Conservation (phyloP, 2,329 filamentous ascomycete genomes). For the Calonectria henricotiae region DNA sequence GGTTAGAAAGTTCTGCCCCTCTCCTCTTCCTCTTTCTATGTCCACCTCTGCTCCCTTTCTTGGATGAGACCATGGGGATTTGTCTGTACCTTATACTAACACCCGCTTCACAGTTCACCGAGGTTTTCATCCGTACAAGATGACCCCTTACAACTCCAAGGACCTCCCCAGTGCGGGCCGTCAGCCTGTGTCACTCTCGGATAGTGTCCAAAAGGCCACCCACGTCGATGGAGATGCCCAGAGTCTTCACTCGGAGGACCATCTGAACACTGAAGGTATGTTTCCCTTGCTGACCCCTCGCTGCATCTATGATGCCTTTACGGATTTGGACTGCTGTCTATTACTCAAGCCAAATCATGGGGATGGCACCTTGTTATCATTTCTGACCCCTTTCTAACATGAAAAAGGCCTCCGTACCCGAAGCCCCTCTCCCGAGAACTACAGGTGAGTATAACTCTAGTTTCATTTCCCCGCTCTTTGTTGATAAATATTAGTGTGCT, state of each 20-base stretch:
- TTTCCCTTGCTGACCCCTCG: background rate
- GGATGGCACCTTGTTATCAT: background rate
- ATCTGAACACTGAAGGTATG: slow-evolving; percentile 11
- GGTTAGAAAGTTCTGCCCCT: background rate
- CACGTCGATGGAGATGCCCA: background rate
- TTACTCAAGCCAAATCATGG: background rate
- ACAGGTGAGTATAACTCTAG: background rate
- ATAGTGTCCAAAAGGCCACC: background rate
- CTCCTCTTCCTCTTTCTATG: background rate
- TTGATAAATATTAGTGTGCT: background rate
- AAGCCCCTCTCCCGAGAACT: background rate
- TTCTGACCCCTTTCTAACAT: background rate
- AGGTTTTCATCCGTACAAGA: background rate
- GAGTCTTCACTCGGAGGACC: background rate
- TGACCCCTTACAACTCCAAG: slow-evolving; percentile 23
- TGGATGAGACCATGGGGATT: background rate
- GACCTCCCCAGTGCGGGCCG: background rate
- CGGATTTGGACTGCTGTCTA: background rate
- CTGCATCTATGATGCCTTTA: too few relatives aligned
- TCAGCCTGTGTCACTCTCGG: background rate
- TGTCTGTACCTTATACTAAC: background rate
- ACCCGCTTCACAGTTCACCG: background rate
- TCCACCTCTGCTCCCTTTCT: background rate
- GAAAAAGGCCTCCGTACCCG: background rate
- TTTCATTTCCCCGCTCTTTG: background rate